A percentile compares a stretch with the other conserved stretches of the same genome.
phyloP scores from a whole-genome alignment of 2,329 filamentous ascomycete species.

The Exophiala phaeomuriformis region DNA sequence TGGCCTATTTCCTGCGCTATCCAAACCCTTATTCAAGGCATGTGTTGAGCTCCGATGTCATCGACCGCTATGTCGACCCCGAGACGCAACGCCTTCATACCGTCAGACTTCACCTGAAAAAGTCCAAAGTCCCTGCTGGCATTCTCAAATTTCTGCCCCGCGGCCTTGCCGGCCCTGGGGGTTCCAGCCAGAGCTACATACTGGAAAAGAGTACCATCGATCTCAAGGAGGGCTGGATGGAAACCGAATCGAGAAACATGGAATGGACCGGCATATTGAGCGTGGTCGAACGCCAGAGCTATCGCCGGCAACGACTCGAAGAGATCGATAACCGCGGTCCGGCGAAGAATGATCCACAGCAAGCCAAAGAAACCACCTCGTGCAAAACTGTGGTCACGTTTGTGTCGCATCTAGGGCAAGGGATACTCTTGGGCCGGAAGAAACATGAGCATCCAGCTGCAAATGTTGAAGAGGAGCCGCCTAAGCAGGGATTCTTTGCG shows the following conservation, averaged over 20 bases:
- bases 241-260: conserved; percentile 57
- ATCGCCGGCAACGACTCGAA: conserved; percentile 39
- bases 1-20: conserved; percentile 63
- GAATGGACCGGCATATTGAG: conserved; percentile 60
- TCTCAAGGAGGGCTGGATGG: conserved; percentile 58
- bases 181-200: conserved; percentile 55
- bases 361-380: conserved; percentile 42
- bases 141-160: conserved; percentile 56
- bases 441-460: conserved; percentile 30
- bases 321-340: conserved; percentile 1
- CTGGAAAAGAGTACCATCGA: conserved; percentile 57
- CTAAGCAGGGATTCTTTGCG: conserved; percentile 51
- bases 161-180: conserved; percentile 51
- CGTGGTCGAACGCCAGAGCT: conserved; percentile 55
- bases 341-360: conserved; percentile 8
- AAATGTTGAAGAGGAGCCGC: conserved; percentile 44
- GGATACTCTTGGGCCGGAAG: conserved; percentile 43
- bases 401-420: conserved; percentile 54
- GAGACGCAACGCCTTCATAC: conserved; percentile 54
- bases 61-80: conserved; percentile 55
- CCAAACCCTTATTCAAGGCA: conserved; percentile 60
- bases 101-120: conserved; percentile 55
- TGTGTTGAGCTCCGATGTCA: conserved; percentile 60
- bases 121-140: conserved; percentile 54
- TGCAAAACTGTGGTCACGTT: conserved; percentile 57